A percentile compares a stretch with the other conserved stretches of the same genome.
Evolutionary conservation across 2,329 filamentous ascomycete genomes (phyloP).

Genomic region (Chaetomiaceae sp.): DNA sequence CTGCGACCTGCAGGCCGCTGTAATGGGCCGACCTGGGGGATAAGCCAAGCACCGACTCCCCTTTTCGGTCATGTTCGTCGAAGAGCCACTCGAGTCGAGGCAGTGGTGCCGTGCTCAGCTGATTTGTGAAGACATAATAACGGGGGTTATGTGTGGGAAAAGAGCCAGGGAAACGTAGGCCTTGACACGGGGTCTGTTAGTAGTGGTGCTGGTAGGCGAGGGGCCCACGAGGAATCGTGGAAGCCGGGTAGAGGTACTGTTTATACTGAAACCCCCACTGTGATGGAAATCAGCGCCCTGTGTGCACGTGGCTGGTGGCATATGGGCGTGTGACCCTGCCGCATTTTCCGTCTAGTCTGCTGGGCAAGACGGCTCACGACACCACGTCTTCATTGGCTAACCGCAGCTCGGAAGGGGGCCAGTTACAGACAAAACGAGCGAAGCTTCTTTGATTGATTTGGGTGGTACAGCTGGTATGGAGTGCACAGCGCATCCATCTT

Average conservation of each 20-base stretch:
- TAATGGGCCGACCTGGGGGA: constrained; percentile 12
- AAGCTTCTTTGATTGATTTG: constrained; percentile 19
- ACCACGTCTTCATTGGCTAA: constrained; percentile 18
- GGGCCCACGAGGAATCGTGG: constrained; percentile 9
- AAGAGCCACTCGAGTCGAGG: background rate
- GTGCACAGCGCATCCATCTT: constrained; percentile 18
- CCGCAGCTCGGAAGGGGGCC: constrained; percentile 4
- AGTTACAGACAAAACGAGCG: constrained; percentile 21
- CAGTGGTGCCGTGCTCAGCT: background rate
- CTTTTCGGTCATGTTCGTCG: constrained; percentile 5
- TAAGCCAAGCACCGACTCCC: constrained; percentile 11
- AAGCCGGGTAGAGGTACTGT: constrained; percentile 24
- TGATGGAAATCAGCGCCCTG: constrained; percentile 24
- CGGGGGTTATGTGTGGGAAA: background rate
- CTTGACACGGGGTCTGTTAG: background rate
- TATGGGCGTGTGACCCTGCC: constrained; percentile 26
- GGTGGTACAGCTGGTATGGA: constrained; percentile 11
- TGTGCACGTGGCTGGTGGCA: constrained; percentile 32
- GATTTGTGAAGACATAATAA: background rate
- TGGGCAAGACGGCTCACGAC: background rate
- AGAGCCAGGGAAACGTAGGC: background rate
- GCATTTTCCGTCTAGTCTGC: constrained; percentile 1
- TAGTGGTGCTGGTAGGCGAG: background rate
- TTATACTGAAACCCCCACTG: constrained; percentile 27
- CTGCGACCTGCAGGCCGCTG: constrained; percentile 19